Conservation (phyloP, 257 asterid species). For the Nicotiana otophora region DNA sequence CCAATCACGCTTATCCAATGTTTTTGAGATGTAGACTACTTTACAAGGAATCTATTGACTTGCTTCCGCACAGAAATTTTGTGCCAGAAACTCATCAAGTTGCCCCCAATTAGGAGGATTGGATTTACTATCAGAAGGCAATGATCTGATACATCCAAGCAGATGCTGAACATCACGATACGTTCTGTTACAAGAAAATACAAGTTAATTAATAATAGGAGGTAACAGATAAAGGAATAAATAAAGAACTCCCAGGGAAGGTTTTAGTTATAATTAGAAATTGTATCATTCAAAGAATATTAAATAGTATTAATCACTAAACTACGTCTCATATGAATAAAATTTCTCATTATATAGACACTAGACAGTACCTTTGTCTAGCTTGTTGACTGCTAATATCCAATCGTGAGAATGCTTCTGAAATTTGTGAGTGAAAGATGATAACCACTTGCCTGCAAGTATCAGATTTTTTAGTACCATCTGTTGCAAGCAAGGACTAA, state of each 20-base stretch:
- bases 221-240: not conserved
- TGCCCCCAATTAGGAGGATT: constrained; percentile 70
- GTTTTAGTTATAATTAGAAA: not conserved
- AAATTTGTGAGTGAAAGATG: constrained; percentile 82
- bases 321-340: not conserved
- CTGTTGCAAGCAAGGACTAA: constrained; percentile 1
- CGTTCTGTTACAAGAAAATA: constrained; percentile 40
- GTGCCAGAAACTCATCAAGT: constrained; percentile 72
- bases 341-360: not conserved
- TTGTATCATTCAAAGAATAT: constrained; percentile 1
- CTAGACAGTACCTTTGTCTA: constrained; percentile 50
- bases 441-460: constrained; percentile 86
- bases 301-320: not conserved
- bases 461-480: constrained; percentile 9
- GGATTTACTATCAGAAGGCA: constrained; percentile 76
- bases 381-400: constrained; percentile 79
- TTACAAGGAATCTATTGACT: constrained; percentile 32
- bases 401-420: constrained; percentile 67
- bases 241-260: not conserved
- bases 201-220: not conserved
- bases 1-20: constrained; percentile 11
- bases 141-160: constrained; percentile 88
- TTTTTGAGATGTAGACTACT: constrained; percentile 20
- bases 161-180: constrained; percentile 65
- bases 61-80: constrained; percentile 47